These are phyloP conservation scores for Penicillium longicatenatum DNA, from an alignment of 495 filamentous ascomycete genomes.

Conservation along the genomic window DNA sequence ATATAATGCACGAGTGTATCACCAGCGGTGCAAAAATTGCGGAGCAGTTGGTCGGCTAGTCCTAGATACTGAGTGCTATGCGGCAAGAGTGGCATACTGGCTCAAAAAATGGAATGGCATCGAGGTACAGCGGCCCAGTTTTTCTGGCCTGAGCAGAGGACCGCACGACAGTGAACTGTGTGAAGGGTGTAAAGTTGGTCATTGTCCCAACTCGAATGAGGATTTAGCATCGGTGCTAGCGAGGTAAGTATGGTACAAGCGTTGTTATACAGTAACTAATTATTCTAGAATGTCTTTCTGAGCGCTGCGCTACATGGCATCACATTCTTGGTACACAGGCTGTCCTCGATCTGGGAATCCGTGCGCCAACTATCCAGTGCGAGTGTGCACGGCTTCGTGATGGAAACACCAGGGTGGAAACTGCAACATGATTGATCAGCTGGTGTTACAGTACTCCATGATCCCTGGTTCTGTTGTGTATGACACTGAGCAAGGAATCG, in stretches of 20 bases:
- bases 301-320: slow-evolving; percentile 1
- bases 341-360: slow-evolving; percentile 4
- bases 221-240: slow-evolving; percentile 8
- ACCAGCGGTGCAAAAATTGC: slow-evolving; percentile 48
- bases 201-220: slow-evolving; percentile 31
- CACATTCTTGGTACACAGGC: slow-evolving; percentile 1
- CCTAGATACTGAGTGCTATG: slow-evolving; percentile 45
- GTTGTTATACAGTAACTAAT: slow-evolving; percentile 9
- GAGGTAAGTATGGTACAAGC: slow-evolving; percentile 6
- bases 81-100: slow-evolving; percentile 51
- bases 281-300: slow-evolving; percentile 3
- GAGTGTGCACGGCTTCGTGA: neutral
- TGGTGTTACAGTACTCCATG: slow-evolving; percentile 2
- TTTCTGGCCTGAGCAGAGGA: slow-evolving; percentile 28
- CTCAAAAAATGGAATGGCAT: slow-evolving; percentile 53
- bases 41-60: slow-evolving; percentile 31
- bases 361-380: neutral
- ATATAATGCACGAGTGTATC: slow-evolving; percentile 55
- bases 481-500: neutral
- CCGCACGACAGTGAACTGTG: slow-evolving; percentile 46
- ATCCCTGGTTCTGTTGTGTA: slow-evolving; percentile 1
- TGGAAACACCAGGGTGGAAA: neutral
- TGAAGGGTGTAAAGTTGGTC: slow-evolving; percentile 52
- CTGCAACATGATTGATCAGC: neutral
- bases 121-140: slow-evolving; percentile 29